Conservation (phyloP, 2,329 filamentous ascomycete genomes). For the Aspergillus alliaceus region DNA sequence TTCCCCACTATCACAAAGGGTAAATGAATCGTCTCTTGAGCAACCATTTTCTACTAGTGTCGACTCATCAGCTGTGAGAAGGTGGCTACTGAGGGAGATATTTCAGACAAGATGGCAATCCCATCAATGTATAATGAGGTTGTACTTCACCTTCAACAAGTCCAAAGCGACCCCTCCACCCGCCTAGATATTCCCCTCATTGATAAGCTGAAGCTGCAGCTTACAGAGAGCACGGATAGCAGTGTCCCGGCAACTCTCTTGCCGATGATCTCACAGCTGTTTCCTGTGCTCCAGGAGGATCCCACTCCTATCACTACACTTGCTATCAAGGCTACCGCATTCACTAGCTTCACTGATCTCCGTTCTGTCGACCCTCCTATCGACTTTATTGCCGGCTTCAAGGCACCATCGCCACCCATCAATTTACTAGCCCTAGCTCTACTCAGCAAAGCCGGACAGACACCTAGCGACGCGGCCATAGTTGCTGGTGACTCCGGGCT, state of each 20-base stretch:
- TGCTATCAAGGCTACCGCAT: conserved; percentile 50
- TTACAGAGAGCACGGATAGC: conserved; percentile 35
- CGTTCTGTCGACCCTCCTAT: conserved; percentile 50
- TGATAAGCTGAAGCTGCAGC: conserved; percentile 51
- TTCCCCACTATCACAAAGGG: conserved; percentile 24
- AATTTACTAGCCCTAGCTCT: conserved; percentile 58
- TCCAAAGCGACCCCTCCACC: conserved; percentile 46
- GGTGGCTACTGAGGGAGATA: neutral
- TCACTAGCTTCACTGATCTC: conserved; percentile 52
- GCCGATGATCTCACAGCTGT: conserved; percentile 50
- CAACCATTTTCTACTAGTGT: neutral
- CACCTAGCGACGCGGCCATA: conserved; percentile 56
- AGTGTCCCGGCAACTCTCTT: conserved; percentile 40
- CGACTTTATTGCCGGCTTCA: conserved; percentile 57
- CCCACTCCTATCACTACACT: conserved; percentile 57
- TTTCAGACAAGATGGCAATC: conserved; percentile 28
- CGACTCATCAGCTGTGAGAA: neutral
- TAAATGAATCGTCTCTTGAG: neutral
- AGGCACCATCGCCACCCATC: conserved; percentile 51
- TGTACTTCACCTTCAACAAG: conserved; percentile 45
- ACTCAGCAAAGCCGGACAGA: conserved; percentile 55
- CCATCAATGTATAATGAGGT: conserved; percentile 37
- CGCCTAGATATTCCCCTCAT: conserved; percentile 50
- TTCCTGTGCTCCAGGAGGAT: conserved; percentile 58
- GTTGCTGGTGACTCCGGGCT: conserved; percentile 58